A percentile compares a stretch with the other conserved stretches of the same genome.
phyloP scores from a whole-genome alignment of 768 basidiomycete genomes.

The Dioszegia aurantiaca region DNA sequence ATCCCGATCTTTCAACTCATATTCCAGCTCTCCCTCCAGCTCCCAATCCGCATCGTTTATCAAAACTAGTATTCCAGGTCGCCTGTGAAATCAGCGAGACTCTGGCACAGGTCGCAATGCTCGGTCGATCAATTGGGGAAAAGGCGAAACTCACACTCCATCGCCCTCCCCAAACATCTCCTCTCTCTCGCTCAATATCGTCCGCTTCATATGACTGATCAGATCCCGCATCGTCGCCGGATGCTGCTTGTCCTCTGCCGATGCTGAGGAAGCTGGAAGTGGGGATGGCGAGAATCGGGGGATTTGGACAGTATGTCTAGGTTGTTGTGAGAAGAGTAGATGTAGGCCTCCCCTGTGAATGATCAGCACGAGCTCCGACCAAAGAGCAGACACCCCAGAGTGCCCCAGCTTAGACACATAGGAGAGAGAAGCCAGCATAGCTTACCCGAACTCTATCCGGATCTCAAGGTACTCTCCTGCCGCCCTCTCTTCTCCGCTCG shows the following conservation, averaged over 20 bases:
- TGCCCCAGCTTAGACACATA: too few relatives aligned
- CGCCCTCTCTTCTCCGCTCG: conserved; percentile 1
- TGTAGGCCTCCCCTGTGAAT: conserved; percentile 46
- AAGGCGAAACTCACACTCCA: conserved; percentile 64
- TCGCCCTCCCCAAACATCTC: conserved; percentile 85
- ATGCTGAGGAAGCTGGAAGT: neutral
- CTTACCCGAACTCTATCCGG: conserved; percentile 49
- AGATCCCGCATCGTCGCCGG: conserved; percentile 70
- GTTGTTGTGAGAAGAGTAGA: conserved; percentile 45
- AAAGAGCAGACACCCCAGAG: too few relatives aligned
- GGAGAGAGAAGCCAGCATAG: conserved; percentile 27
- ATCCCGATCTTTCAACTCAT: conserved; percentile 71
- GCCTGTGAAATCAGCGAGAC: conserved; percentile 57
- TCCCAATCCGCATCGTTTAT: conserved; percentile 98
- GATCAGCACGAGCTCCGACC: neutral
- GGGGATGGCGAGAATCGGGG: conserved; percentile 25
- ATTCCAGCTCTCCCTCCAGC: conserved; percentile 88
- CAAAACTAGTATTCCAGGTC: conserved; percentile 94
- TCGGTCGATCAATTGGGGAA: neutral
- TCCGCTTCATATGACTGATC: conserved; percentile 71
- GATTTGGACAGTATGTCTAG: conserved; percentile 41
- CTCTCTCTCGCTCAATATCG: conserved; percentile 74
- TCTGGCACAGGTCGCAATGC: neutral
- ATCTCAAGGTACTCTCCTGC: conserved; percentile 46
- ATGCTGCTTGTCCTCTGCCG: conserved; percentile 7